These are phyloP conservation scores for Penicillium sp. DNA, from an alignment of 2,329 filamentous ascomycete genomes.

Conservation along the genomic window DNA sequence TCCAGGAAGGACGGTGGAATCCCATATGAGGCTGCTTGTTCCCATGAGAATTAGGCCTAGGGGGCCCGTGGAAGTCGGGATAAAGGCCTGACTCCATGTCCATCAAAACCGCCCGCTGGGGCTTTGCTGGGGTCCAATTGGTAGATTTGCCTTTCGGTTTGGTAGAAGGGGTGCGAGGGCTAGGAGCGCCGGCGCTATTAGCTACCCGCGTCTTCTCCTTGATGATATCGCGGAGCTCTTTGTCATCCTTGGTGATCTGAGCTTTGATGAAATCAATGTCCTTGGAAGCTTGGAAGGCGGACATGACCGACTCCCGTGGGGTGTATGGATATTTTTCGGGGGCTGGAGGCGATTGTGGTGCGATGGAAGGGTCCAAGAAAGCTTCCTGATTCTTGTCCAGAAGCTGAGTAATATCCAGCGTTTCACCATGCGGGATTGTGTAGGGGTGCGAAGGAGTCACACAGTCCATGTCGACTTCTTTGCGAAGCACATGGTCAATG, in stretches of 20 bases:
- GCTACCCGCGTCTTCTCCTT: constrained; percentile 53
- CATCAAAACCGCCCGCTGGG: constrained; percentile 46
- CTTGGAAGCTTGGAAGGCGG: constrained; percentile 56
- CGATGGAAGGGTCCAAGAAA: constrained; percentile 62
- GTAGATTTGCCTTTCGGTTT: constrained; percentile 30
- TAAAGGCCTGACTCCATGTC: constrained; percentile 40
- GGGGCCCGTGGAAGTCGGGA: constrained; percentile 26
- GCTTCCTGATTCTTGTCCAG: constrained; percentile 70
- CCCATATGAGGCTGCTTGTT: constrained; percentile 32
- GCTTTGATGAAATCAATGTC: constrained; percentile 70
- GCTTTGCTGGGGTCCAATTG: constrained; percentile 32
- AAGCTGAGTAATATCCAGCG: constrained; percentile 75
- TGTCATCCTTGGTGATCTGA: constrained; percentile 73
- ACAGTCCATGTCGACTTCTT: constrained; percentile 98
- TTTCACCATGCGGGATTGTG: constrained; percentile 80
- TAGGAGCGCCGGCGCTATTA: constrained; percentile 14
- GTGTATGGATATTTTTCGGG: constrained; percentile 65
- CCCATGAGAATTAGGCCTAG: constrained; percentile 17
- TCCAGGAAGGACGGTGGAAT: constrained; percentile 33
- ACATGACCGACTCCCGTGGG: constrained; percentile 76
- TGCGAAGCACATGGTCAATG: constrained; percentile 90
- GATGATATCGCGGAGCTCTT: constrained; percentile 71
- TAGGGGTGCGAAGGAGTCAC: constrained; percentile 80
- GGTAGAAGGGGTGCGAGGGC: constrained; percentile 14
- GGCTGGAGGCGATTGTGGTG: constrained; percentile 57